Evolutionary conservation across 805 yeast genomes (phyloP), one percentile per base, ranked within the genome.

Genomic region (Candida easanensis): DNA sequence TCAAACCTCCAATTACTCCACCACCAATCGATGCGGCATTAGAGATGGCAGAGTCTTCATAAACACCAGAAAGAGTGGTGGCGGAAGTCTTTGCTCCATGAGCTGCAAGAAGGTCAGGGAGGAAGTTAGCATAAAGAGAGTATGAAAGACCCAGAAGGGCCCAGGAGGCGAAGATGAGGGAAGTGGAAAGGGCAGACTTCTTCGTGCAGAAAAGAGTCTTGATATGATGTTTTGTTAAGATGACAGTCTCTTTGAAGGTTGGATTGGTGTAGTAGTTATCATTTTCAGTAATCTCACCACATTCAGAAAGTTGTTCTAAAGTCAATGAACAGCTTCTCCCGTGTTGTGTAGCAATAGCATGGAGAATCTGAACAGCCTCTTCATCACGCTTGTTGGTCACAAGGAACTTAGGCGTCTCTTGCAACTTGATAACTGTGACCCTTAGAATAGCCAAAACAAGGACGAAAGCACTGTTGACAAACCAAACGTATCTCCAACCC

Each of bases 401-500:
- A 46, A 74, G 65, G 53, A 73, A 78, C 46, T 70, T 70, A 20
- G 83, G 82, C 21, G 80, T 73, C 56, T 77, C 82, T 39, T 68
- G 67, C 16, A 77, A 65, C 36, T 56, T 60, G 38, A 69, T 48
- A 15, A 67, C 56, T 25, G 75, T 66, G 38, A 78, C 49, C 28
- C 79, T 72, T 13, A 75, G 60, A 41, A 76, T 57, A n/a, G 74
- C 74, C 48, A 69, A 65, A 46, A 67, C 61, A 26, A 69, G 40
- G 9, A 77, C 77, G 40, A 78, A 58, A 3, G 71, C 80, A 21
- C 79, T 74, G 53, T 76, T 71, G 18, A 70, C 68, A 54, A 67
- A 76, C 70, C 76, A 73, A 39, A 68, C 63, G 54, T 77, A 78
- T 54, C 82, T 65, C 82, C 82, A 78, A 33, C 83, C 82, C 57